Conservation (phyloP, 78 protist species). For the Pigoraptor vietnamica region DNA sequence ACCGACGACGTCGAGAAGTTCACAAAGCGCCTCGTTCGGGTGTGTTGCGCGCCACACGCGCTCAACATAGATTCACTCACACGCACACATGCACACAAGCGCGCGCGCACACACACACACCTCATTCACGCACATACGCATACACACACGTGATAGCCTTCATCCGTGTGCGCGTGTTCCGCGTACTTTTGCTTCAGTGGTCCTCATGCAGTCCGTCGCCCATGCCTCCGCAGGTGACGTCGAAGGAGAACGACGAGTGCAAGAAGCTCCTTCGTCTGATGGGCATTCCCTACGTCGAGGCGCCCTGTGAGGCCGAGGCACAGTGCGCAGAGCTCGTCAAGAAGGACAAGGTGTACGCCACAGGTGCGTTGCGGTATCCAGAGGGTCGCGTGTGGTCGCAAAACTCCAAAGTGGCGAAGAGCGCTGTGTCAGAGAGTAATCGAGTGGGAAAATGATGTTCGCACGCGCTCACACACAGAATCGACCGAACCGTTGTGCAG, state of each 20-base stretch:
- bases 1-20: conserved; percentile 73
- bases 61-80: not conserved
- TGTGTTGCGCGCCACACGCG: not conserved
- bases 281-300: conserved; percentile 92
- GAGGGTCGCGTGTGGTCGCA: no score
- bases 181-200: no score
- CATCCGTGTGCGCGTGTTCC: no score
- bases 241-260: conserved; percentile 88
- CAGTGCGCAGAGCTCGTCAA: conserved; percentile 89
- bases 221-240: conserved; percentile 55
- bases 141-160: no score
- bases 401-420: not conserved
- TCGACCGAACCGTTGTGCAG: no score
- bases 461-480: not conserved
- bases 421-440: not conserved
- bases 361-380: conserved; percentile 35
- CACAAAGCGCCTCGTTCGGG: conserved; percentile 28
- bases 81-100: not conserved
- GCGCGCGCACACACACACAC: conserved; percentile 26
- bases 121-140: not conserved
- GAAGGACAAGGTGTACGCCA: conserved; percentile 69
- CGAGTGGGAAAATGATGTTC: not conserved
- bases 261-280: conserved; percentile 78
- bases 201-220: no score
- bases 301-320: conserved; percentile 98